phyloP scores from a whole-genome alignment of 2,329 filamentous ascomycete genomes.

The Talaromyces sp. region DNA sequence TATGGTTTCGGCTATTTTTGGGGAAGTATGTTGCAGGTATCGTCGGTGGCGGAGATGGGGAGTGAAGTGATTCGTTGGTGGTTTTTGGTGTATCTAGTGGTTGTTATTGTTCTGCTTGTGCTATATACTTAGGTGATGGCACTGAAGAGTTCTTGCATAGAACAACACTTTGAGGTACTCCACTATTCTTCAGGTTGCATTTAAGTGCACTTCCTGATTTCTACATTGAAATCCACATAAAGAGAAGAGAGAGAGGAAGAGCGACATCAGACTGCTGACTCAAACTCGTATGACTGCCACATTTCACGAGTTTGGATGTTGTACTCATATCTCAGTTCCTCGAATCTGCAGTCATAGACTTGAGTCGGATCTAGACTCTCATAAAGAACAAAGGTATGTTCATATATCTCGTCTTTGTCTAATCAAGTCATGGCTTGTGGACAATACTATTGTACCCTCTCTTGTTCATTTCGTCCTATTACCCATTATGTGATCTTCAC shows the following conservation, averaged over 20 bases:
- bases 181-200: background rate
- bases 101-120: background rate
- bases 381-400: background rate
- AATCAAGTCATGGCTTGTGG: background rate
- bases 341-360: background rate
- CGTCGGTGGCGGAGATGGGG: background rate
- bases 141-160: background rate
- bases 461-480: background rate
- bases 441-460: background rate
- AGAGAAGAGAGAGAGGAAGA: background rate
- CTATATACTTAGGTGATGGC: background rate
- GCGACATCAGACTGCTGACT: too few relatives aligned
- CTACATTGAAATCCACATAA: background rate
- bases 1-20: background rate
- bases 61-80: background rate
- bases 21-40: background rate
- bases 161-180: too few relatives aligned
- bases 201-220: background rate
- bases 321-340: background rate
- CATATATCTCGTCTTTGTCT: background rate
- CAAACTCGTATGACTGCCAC: background rate
- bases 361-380: background rate
- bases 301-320: background rate
- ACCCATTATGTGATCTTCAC: background rate
- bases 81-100: background rate